Conservation (phyloP, 2,329 filamentous ascomycete species). For the Amesomyces nigricolor region DNA sequence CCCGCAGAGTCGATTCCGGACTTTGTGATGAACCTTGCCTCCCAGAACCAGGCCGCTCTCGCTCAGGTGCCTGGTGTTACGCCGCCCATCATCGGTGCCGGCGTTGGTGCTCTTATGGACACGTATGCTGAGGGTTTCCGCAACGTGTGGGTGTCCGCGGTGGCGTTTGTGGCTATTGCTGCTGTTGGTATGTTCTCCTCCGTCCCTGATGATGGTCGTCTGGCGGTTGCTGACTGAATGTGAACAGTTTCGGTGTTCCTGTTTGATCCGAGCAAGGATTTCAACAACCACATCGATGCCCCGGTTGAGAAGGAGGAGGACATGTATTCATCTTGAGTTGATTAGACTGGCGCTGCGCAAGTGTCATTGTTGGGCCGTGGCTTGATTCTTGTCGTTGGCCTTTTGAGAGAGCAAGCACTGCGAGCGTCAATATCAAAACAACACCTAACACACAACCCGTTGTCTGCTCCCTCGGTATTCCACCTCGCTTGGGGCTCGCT, state of each 20-base stretch:
- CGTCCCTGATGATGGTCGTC: too few relatives aligned
- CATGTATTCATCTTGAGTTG: slow-evolving; percentile 6
- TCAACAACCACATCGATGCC: slow-evolving; percentile 36
- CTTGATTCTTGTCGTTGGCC: too few relatives aligned
- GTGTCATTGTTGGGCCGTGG: too few relatives aligned
- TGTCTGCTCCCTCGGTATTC: too few relatives aligned
- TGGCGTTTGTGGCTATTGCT: slow-evolving; percentile 30
- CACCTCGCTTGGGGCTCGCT: too few relatives aligned
- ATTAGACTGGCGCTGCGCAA: too few relatives aligned
- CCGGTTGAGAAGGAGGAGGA: slow-evolving; percentile 33
- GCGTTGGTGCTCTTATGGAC: slow-evolving; percentile 24
- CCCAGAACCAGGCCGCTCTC: slow-evolving; percentile 28
- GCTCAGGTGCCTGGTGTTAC: slow-evolving; percentile 28
- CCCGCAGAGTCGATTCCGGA: slow-evolving; percentile 20
- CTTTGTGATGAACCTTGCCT: slow-evolving; percentile 29
- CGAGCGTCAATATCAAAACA: too few relatives aligned
- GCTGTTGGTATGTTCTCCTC: slow-evolving; percentile 24
- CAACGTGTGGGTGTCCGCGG: slow-evolving; percentile 31
- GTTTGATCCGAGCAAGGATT: slow-evolving; percentile 33
- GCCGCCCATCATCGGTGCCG: slow-evolving; percentile 27
- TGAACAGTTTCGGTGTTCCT: slow-evolving; percentile 25
- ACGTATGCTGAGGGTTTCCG: slow-evolving; percentile 31
- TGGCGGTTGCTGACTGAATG: too few relatives aligned
- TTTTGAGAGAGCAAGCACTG: too few relatives aligned
- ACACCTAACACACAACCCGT: too few relatives aligned